Base-by-base conservation (phyloP, 75 land plant species). In the Adiantum capillusveneris region DNA sequence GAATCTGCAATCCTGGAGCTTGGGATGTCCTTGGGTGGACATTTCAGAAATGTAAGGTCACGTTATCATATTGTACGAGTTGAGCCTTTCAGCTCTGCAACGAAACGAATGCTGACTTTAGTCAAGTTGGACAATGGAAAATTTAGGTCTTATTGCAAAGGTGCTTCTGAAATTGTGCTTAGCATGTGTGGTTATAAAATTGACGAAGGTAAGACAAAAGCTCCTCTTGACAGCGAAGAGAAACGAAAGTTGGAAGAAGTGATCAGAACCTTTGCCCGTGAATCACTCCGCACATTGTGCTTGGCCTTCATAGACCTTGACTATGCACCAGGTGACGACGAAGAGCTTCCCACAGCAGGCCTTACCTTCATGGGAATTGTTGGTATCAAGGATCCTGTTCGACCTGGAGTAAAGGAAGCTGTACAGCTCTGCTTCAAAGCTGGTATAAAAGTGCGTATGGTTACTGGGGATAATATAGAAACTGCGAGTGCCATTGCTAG, bases 401-500 rank as follows among this genome's bases (percentile, higher is more conserved):
- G 98, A 6, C 87, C 85, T 37, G 98, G 98, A 20, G 98, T 94
- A n/a, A 90, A 79, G 69, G 96, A 94, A 26, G 93, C 96, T 50
- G 98, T 94, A 54, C 74, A 75, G 64, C 60, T 78, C 26, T 94
- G 98, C 59, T 78, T 78, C 29, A 55, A 75, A 39, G 98, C 98
- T 59, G 98, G 98, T 1, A 84, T 94, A 11, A 81, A 82, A 42
- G 98, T 94, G n/a, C 65, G 90, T 46, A 94, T 94, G 98, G 96
- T 94, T 19, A 94, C 98, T 9, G 98, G 98, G 18, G 98, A 94
- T 60, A 94, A 94, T 62, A 81, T 90, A 26, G 76, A 79, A 41
- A 93, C 98, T 37, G 98, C 98, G 20, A 88, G 82, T 58, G 94
- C 98, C 51, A 93, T 93, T 70, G 98, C 98, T n/a, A 66, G 85